A percentile compares a stretch with the other conserved stretches of the same genome.
Evolutionary conservation across 2,329 filamentous ascomycete genomes (phyloP).

Genomic region (Monascus ruber): DNA sequence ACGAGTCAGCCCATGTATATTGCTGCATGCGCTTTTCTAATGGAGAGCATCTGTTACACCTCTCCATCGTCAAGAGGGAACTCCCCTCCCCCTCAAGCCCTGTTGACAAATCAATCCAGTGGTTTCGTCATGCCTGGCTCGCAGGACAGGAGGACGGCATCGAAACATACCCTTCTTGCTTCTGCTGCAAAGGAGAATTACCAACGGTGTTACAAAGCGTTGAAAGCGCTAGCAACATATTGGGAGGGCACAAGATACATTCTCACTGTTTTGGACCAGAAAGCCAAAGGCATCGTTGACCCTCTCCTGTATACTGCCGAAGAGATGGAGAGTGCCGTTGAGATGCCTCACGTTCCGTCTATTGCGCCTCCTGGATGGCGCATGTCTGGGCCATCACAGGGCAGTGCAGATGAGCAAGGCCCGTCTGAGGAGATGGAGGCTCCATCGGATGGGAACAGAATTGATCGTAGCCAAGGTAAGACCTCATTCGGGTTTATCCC

Average conservation of each 20-base stretch:
- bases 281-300: constrained; percentile 76
- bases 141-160: constrained; percentile 26
- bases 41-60: constrained; percentile 64
- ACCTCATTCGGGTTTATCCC: constrained; percentile 5
- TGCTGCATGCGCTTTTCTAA: constrained; percentile 76
- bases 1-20: constrained; percentile 88
- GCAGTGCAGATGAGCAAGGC: constrained; percentile 14
- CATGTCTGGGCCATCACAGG: constrained; percentile 20
- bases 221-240: constrained; percentile 69
- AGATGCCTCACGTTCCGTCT: constrained; percentile 41
- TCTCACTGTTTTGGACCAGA: constrained; percentile 73
- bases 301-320: constrained; percentile 55
- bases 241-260: constrained; percentile 86
- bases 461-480: constrained; percentile 42
- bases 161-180: constrained; percentile 64
- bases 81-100: constrained; percentile 35
- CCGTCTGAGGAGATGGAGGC: constrained; percentile 12
- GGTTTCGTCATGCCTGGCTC: constrained; percentile 24
- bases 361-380: constrained; percentile 44
- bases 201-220: constrained; percentile 70
- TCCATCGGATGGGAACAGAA: constrained; percentile 21
- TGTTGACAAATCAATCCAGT: constrained; percentile 21
- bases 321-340: constrained; percentile 62
- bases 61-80: constrained; percentile 52
- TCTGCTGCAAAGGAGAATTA: constrained; percentile 80